Base-by-base conservation (phyloP, 257 asterid genomes). In the Plantago major region DNA sequence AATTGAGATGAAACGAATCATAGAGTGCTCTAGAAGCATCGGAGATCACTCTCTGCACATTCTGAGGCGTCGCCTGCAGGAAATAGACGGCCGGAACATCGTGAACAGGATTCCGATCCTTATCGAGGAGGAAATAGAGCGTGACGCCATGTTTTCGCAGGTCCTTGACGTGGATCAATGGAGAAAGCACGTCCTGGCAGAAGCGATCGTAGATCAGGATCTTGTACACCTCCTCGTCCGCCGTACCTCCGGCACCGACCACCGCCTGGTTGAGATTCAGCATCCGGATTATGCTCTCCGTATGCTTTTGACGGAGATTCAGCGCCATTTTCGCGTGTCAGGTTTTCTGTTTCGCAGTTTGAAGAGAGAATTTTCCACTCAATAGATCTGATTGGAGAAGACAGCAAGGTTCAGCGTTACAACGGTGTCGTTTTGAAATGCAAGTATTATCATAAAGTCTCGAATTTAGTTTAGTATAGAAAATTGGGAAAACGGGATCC, bases 81-180 rank as follows among this genome's bases (percentile, higher is more conserved):
- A 93, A 93, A 71, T 93, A 93, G 49, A 93, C 84, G 65, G 96
- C 97, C 28, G 99, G 99, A 60, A 87, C 99, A 67, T 87, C 99
- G 79, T 76, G 85, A 62, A 93, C 94, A 30, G 99, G 95, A 46
- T 93, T 87, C 38, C 97, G 97, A 73, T 83, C 97, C 90, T 93
- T 93, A 74, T 93, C 96, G 42, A 93, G 73, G 69, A 89, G 94
- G 80, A 89, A 89, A 77, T 87, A 89, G 38, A 89, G 90, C 45
- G 99, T 89, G 73, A 93, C 88, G 60, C 99, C 97, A 67, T 93
- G 99, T 78, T 87, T 87, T 19, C 99, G 97, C 66, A 93, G 73
- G 76, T 93, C 97, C 84, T 89, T 93, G 70, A 93, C 96, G 71
- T 83, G 99, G 86, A 93, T 93, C 71, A 93, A 73, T 14, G 99